A percentile compares a stretch with the other conserved stretches of the same genome.
phyloP scores from a whole-genome alignment of 768 basidiomycete species.

The Boletales sp. region DNA sequence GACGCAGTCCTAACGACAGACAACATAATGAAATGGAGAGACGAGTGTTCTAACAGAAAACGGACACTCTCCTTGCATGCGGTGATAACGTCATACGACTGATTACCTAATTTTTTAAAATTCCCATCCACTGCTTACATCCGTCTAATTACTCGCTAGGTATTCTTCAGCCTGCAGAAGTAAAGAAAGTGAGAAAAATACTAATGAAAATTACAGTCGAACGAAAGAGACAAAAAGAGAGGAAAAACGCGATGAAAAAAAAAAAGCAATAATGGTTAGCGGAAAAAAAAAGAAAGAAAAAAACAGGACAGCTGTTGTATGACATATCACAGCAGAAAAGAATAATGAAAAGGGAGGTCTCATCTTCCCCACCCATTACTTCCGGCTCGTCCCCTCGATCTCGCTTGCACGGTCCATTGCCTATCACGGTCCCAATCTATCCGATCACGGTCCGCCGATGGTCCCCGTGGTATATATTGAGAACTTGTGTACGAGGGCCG shows the following conservation, averaged over 20 bases:
- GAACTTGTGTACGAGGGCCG: constrained; percentile 25
- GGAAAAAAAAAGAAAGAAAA: not conserved
- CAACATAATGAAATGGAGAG: constrained; percentile 36
- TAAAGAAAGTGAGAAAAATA: too few relatives aligned
- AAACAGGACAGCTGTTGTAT: too few relatives aligned
- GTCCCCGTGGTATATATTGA: constrained; percentile 45
- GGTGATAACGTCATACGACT: constrained; percentile 11
- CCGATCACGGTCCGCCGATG: constrained; percentile 50
- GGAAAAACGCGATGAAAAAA: not conserved
- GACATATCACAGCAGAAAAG: constrained; percentile 8
- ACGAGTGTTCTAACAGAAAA: too few relatives aligned
- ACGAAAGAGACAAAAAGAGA: constrained; percentile 27
- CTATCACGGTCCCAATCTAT: constrained; percentile 44
- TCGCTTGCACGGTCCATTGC: constrained; percentile 24
- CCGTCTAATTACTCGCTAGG: constrained; percentile 6
- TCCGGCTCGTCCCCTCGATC: constrained; percentile 32
- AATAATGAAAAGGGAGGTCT: constrained; percentile 1
- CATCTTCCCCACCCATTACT: constrained; percentile 36
- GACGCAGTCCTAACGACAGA: constrained; percentile 42
- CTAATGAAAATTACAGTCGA: constrained; percentile 1
- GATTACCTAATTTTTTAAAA: too few relatives aligned
- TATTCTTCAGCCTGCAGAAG: not conserved
- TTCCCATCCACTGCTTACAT: constrained; percentile 3
- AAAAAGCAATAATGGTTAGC: not conserved
- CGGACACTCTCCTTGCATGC: too few relatives aligned